phyloP scores from a whole-genome alignment of 495 filamentous ascomycete species.

The Ramalina intermedia region DNA sequence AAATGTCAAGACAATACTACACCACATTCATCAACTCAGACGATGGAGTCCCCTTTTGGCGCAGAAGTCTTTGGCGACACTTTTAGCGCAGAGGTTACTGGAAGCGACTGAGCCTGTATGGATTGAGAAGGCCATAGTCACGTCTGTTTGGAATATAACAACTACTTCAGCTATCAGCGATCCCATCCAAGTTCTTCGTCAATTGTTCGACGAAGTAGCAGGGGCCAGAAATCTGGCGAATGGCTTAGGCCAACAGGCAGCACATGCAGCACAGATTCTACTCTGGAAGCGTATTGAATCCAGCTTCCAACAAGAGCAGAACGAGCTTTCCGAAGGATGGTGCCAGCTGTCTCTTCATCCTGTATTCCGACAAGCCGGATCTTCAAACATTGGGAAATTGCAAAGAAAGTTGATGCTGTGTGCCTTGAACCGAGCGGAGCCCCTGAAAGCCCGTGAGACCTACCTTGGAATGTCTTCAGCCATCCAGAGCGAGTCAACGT shows the following conservation, averaged over 20 bases:
- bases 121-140: slow-evolving; percentile 51
- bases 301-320: slow-evolving; percentile 35
- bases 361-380: slow-evolving; percentile 48
- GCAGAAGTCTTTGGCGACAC: slow-evolving; percentile 11
- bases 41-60: slow-evolving; percentile 19
- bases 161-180: slow-evolving; percentile 16
- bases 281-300: slow-evolving; percentile 63
- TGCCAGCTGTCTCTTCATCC: slow-evolving; percentile 52
- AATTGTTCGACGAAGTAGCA: slow-evolving; percentile 26
- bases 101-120: slow-evolving; percentile 31
- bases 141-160: slow-evolving; percentile 43
- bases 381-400: slow-evolving; percentile 50
- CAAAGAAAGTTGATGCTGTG: slow-evolving; percentile 59
- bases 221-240: slow-evolving; percentile 14
- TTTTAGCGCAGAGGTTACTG: slow-evolving; percentile 35
- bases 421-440: slow-evolving; percentile 39
- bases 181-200: slow-evolving; percentile 19
- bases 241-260: slow-evolving; percentile 37
- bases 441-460: slow-evolving; percentile 34
- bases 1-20: slow-evolving; percentile 54
- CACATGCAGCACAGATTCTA: slow-evolving; percentile 59
- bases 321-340: slow-evolving; percentile 49
- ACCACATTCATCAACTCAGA: slow-evolving; percentile 54
- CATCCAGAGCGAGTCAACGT: slow-evolving; percentile 43
- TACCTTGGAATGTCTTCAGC: slow-evolving; percentile 46